Conservation (phyloP, 495 filamentous ascomycete species). For the Glarea lozoyensis region DNA sequence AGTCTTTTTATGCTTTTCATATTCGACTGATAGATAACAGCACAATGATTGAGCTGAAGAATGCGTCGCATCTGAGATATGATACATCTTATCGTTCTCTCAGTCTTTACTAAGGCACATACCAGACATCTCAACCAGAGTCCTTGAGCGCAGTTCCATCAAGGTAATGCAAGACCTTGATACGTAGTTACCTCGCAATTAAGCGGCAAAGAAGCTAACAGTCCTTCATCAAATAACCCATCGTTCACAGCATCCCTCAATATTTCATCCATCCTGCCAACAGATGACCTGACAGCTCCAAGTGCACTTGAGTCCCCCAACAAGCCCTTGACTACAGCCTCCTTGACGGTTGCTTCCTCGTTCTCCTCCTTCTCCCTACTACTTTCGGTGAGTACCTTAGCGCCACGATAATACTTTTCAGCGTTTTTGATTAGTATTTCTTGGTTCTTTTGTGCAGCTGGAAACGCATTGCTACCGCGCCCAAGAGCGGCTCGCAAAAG, state of each 20-base stretch:
- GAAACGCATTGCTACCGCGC: constrained; percentile 31
- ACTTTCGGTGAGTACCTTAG: constrained; percentile 31
- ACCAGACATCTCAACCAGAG: too few relatives aligned
- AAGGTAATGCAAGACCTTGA: too few relatives aligned
- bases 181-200: background rate
- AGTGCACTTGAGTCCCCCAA: background rate
- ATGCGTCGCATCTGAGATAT: too few relatives aligned
- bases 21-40: too few relatives aligned
- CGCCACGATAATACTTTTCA: constrained; percentile 55
- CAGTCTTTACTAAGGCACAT: too few relatives aligned
- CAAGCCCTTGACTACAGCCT: constrained; percentile 2
- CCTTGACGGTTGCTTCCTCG: constrained; percentile 30
- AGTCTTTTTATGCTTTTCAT: too few relatives aligned
- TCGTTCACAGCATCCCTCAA: constrained; percentile 14
- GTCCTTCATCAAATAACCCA: constrained; percentile 4
- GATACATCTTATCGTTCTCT: too few relatives aligned
- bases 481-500: constrained; percentile 41
- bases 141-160: background rate
- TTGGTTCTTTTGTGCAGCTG: constrained; percentile 36
- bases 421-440: constrained; percentile 50
- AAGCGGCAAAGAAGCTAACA: background rate
- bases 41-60: too few relatives aligned
- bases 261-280: background rate
- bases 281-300: background rate
- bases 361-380: constrained; percentile 30